Evolutionary conservation across 129 eudicot species (phyloP).

Genomic region (Flaveria robusta): DNA sequence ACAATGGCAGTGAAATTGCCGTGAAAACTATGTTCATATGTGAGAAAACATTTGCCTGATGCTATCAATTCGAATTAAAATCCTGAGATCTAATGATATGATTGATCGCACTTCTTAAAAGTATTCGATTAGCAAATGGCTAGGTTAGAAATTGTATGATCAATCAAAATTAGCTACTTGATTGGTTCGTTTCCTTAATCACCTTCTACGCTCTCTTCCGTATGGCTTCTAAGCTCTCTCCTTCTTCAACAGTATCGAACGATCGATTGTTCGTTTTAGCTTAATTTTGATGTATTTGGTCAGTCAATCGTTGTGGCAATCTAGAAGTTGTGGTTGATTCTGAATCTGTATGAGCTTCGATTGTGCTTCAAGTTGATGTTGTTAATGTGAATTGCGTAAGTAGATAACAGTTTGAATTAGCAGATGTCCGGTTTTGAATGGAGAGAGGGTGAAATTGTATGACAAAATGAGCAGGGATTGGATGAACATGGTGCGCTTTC

Average conservation of each 20-base stretch:
- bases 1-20: constrained; percentile 1
- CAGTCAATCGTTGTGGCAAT: neutral
- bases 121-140: constrained; percentile 39
- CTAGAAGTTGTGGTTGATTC: constrained; percentile 11
- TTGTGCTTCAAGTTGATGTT: neutral
- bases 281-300: neutral
- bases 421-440: constrained; percentile 48
- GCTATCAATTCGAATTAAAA: constrained; percentile 19
- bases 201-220: constrained; percentile 54
- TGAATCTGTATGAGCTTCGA: constrained; percentile 8
- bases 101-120: constrained; percentile 15
- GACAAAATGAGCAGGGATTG: constrained; percentile 73
- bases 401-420: neutral
- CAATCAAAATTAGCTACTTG: constrained; percentile 39
- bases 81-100: constrained; percentile 10
- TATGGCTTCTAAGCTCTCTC: constrained; percentile 52
- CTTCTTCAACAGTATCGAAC: constrained; percentile 43
- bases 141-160: constrained; percentile 49
- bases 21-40: neutral
- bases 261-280: constrained; percentile 1
- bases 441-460: constrained; percentile 61
- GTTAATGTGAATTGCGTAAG: neutral
- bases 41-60: constrained; percentile 4
- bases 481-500: constrained; percentile 87
- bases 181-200: constrained; percentile 66